phyloP scores from a whole-genome alignment of 495 filamentous ascomycete genomes.

The Xylaria palmicola region DNA sequence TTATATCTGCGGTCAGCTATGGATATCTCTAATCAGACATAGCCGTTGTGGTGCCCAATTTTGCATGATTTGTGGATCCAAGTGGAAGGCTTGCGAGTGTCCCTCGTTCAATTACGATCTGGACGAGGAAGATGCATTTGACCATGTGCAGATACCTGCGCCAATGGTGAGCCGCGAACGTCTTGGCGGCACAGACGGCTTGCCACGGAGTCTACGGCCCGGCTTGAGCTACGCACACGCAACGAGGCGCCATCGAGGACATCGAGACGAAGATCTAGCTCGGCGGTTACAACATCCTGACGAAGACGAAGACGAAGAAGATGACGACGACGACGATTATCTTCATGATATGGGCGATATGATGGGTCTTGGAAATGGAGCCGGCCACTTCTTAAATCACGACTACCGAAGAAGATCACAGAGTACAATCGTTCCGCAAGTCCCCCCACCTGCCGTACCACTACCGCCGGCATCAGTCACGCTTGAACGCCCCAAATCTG shows the following conservation, averaged over 20 bases:
- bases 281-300: constrained; percentile 51
- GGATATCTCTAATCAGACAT: constrained; percentile 15
- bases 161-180: constrained; percentile 30
- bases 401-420: constrained; percentile 45
- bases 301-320: constrained; percentile 39
- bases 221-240: constrained; percentile 48
- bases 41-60: constrained; percentile 78
- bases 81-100: constrained; percentile 82
- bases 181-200: constrained; percentile 19
- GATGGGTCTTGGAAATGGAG: constrained; percentile 39
- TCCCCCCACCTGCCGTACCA: constrained; percentile 36
- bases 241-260: constrained; percentile 51
- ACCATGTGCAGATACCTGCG: constrained; percentile 55
- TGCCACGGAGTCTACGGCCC: constrained; percentile 23
- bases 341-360: constrained; percentile 38
- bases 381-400: constrained; percentile 46
- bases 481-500: constrained; percentile 35
- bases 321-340: constrained; percentile 41
- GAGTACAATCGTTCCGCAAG: constrained; percentile 38
- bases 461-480: constrained; percentile 29
- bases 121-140: constrained; percentile 56
- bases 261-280: constrained; percentile 56
- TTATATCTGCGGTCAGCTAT: not conserved
- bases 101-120: constrained; percentile 72
- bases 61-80: constrained; percentile 74